Evolutionary conservation across 371 early-diverging fungal genomes (phyloP).

Genomic region (Apophysomyces elegans): DNA sequence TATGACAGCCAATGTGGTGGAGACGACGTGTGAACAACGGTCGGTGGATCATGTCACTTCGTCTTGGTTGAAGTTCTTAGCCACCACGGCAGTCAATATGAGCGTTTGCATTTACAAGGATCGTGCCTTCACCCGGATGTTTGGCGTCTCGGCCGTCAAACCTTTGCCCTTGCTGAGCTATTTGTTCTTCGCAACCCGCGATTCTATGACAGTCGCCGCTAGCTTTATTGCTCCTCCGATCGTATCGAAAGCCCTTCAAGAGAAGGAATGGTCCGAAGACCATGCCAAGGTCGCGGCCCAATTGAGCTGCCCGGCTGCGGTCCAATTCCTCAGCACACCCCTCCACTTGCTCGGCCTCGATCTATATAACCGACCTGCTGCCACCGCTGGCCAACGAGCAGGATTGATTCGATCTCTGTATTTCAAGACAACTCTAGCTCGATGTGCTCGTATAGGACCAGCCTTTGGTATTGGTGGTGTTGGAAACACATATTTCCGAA

Average conservation of each 20-base stretch:
- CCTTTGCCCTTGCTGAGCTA: conserved; percentile 58
- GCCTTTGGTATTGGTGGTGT: conserved; percentile 77
- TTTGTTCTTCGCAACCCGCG: conserved; percentile 60
- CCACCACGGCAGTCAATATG: conserved; percentile 61
- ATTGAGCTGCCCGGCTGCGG: conserved; percentile 56
- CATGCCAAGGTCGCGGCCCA: conserved; percentile 50
- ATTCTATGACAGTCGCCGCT: conserved; percentile 67
- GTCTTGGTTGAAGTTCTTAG: conserved; percentile 61
- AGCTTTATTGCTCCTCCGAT: conserved; percentile 67
- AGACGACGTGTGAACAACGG: conserved; percentile 53
- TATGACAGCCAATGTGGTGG: conserved; percentile 59
- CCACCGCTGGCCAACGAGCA: conserved; percentile 28
- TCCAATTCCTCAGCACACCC: conserved; percentile 64
- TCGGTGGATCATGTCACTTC: conserved; percentile 26
- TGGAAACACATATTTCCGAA: conserved; percentile 52
- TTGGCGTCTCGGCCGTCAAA: conserved; percentile 50
- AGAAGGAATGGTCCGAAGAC: conserved; percentile 12
- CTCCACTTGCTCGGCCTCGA: conserved; percentile 66
- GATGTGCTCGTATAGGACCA: conserved; percentile 69
- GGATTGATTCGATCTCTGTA: conserved; percentile 57
- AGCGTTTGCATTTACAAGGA: conserved; percentile 64
- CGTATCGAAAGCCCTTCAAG: conserved; percentile 35
- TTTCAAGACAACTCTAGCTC: conserved; percentile 57
- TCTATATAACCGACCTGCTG: conserved; percentile 59
- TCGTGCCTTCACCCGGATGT: conserved; percentile 62